phyloP scores from a whole-genome alignment of 768 basidiomycete genomes.

The Trametopsis cervina region DNA sequence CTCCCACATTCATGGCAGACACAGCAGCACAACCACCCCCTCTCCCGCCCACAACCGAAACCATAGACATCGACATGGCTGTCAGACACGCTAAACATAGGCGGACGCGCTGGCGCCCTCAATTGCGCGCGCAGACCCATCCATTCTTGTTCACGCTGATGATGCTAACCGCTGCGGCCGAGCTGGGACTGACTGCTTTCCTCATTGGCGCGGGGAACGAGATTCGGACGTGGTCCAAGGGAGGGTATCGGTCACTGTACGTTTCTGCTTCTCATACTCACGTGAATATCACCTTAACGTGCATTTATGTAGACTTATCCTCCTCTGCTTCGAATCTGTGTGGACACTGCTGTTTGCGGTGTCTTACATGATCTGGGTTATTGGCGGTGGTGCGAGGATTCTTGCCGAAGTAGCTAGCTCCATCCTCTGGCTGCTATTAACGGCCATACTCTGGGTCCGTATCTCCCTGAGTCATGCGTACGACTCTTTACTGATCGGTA shows the following conservation, averaged over 20 bases:
- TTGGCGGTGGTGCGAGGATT: slow-evolving; percentile 57
- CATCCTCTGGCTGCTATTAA: slow-evolving; percentile 62
- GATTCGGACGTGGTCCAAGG: slow-evolving; percentile 50
- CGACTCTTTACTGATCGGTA: slow-evolving; percentile 1
- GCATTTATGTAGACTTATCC: slow-evolving; percentile 23
- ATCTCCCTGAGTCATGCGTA: too few relatives aligned
- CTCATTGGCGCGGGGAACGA: slow-evolving; percentile 65
- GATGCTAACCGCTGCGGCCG: slow-evolving; percentile 58
- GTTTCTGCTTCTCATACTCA: slow-evolving; percentile 20
- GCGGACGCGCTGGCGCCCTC: background rate
- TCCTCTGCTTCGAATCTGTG: slow-evolving; percentile 22
- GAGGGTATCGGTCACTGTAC: slow-evolving; percentile 59
- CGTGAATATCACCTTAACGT: slow-evolving; percentile 3
- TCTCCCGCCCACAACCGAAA: background rate
- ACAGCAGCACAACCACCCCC: background rate
- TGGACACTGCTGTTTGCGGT: slow-evolving; percentile 73
- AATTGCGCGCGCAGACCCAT: slow-evolving; percentile 18
- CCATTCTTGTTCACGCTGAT: slow-evolving; percentile 42
- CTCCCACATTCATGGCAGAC: background rate
- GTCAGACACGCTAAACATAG: background rate
- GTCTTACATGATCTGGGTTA: slow-evolving; percentile 65
- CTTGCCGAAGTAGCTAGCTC: slow-evolving; percentile 77
- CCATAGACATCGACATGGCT: background rate
- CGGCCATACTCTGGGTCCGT: slow-evolving; percentile 62
- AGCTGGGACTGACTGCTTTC: slow-evolving; percentile 70